phyloP scores from a whole-genome alignment of 2,329 filamentous ascomycete genomes.

The Furcasterigmium sp. region DNA sequence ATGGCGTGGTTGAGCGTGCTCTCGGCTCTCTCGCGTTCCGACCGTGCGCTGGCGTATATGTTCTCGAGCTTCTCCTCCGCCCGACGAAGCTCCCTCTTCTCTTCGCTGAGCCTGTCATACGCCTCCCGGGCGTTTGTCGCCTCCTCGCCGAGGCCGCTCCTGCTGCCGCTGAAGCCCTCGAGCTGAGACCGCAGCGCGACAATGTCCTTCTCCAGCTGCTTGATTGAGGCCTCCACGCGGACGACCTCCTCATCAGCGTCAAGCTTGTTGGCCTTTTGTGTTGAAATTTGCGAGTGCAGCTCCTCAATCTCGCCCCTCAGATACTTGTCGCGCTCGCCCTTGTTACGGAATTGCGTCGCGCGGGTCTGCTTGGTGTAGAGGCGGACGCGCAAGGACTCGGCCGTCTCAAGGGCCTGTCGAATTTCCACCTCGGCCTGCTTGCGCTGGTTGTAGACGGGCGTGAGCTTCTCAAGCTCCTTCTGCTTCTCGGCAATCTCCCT shows the following conservation, averaged over 20 bases:
- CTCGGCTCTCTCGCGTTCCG: constrained; percentile 75
- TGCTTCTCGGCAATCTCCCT: constrained; percentile 72
- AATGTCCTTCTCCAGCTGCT: constrained; percentile 67
- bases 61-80: constrained; percentile 85
- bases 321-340: constrained; percentile 81
- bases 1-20: constrained; percentile 75
- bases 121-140: constrained; percentile 73
- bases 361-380: constrained; percentile 90
- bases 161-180: constrained; percentile 72
- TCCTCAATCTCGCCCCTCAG: constrained; percentile 71
- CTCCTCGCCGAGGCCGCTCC: constrained; percentile 66
- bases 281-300: constrained; percentile 68
- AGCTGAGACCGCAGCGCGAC: constrained; percentile 65
- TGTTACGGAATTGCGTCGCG: constrained; percentile 80
- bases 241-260: constrained; percentile 80
- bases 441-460: constrained; percentile 70
- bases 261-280: constrained; percentile 77
- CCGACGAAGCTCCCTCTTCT: constrained; percentile 80
- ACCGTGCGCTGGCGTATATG: constrained; percentile 67
- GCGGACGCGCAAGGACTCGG: constrained; percentile 69
- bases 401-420: constrained; percentile 67
- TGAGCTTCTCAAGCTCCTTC: constrained; percentile 65
- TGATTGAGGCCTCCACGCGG: constrained; percentile 66
- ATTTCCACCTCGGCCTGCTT: constrained; percentile 68
- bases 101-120: constrained; percentile 74